These are phyloP conservation scores for Tephrocybe sp. DNA, from an alignment of 768 basidiomycete genomes.

Conservation along the genomic window DNA sequence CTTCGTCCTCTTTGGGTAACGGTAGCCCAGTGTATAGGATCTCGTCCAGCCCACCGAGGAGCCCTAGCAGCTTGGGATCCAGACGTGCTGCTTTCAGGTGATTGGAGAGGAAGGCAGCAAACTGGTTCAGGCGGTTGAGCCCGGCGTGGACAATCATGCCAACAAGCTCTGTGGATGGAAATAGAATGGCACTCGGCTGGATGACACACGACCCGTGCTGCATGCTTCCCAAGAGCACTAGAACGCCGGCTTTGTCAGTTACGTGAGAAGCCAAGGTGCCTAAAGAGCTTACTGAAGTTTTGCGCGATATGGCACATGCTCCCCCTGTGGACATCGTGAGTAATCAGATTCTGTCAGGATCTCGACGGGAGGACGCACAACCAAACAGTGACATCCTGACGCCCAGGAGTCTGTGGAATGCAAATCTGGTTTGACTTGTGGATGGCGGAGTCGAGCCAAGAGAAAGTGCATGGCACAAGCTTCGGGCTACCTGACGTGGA, in stretches of 20 bases:
- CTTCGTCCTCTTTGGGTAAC: constrained; percentile 69
- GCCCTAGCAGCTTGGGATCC: constrained; percentile 59
- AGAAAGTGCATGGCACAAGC: constrained; percentile 56
- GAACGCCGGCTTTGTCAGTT: constrained; percentile 20
- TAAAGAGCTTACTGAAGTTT: constrained; percentile 59
- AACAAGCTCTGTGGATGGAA: constrained; percentile 65
- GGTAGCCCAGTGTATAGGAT: constrained; percentile 66
- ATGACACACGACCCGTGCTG: constrained; percentile 75
- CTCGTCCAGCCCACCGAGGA: constrained; percentile 59
- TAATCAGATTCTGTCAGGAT: constrained; percentile 1
- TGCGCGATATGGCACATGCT: constrained; percentile 85
- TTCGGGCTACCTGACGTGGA: constrained; percentile 68
- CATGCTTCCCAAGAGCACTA: constrained; percentile 71
- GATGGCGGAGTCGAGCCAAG: constrained; percentile 51
- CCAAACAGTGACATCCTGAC: constrained; percentile 55
- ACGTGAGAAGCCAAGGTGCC: constrained; percentile 17
- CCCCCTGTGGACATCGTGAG: constrained; percentile 47
- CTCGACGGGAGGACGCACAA: constrained; percentile 43
- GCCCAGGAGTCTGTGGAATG: constrained; percentile 37
- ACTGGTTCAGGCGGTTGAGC: constrained; percentile 76
- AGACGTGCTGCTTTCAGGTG: constrained; percentile 44
- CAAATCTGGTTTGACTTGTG: constrained; percentile 46
- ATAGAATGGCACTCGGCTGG: constrained; percentile 65
- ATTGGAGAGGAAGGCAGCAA: constrained; percentile 63
- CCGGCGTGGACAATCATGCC: constrained; percentile 69